Base-by-base conservation (phyloP, 768 basidiomycete genomes). In the Mrakia gelida region DNA sequence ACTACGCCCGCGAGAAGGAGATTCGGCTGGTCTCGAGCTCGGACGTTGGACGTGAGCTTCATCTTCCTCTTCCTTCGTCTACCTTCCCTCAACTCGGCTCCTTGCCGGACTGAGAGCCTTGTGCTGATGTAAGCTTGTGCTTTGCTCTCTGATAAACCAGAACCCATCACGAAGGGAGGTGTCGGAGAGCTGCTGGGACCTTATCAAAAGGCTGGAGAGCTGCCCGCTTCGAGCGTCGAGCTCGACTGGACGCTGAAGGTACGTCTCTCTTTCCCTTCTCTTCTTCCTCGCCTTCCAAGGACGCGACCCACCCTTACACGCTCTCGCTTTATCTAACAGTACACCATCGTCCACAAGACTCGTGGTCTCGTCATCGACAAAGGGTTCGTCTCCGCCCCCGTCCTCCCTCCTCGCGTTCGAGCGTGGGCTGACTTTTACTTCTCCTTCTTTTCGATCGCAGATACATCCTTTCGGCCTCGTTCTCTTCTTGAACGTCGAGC, bases 331-430 rank as follows among this genome's bases (percentile, higher is more conserved):
- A 1, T 30, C 18, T n/a, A 26, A 4, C 75, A 76, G 75, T 76
- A 76, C 75, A 76, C 75, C 21, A 71, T 76, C 68, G 67, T 76
- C 10, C 75, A 76, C 68, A 76, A 76, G 68, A 34, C 75, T 6
- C 75, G 75, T 2, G 75, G 75, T 52, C 52, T 76, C 41, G 30
- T 76, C 34, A 61, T 76, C 54, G 75, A 76, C 75, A 76, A 76
- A 28, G 75, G 75, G 75, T 76, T 23, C 32, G 67, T 70, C 26
- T 26, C 3, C 16, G 18, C 49, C 18, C 49, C 18, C n/a, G 7
- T 45, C 26, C 5, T 13, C 63, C 18, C 10, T 38, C 52, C 21
- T 4, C 61, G n/a, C 38, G 43, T 30, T 38, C 32, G 34, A 23
- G n/a, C 49, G 45, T 0, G 28, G 16, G 49, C 49, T 52, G 49